Conservation (phyloP, 164 flowering plant genomes). For the Pachysandra terminalis region DNA sequence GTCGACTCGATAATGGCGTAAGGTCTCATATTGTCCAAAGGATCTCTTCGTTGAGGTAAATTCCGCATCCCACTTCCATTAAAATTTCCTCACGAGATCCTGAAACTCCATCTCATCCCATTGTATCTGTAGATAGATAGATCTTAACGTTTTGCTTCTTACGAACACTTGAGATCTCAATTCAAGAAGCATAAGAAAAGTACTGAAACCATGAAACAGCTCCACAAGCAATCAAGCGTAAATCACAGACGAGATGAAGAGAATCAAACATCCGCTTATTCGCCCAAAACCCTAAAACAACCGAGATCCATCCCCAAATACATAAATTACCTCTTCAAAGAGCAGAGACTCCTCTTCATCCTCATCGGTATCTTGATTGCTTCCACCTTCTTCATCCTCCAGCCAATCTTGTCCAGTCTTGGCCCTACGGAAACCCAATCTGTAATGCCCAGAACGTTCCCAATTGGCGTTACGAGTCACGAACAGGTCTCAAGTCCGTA, state of each 20-base stretch:
- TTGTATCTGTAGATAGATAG: background rate
- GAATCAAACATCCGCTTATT: conserved; percentile 33
- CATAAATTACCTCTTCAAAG: conserved; percentile 65
- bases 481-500: conserved; percentile 3
- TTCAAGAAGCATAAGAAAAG: background rate
- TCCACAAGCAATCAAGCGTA: conserved; percentile 61
- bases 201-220: conserved; percentile 58
- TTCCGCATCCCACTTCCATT: background rate
- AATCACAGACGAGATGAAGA: conserved; percentile 60
- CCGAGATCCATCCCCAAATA: conserved; percentile 70
- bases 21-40: too few relatives aligned
- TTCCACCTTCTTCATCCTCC: conserved; percentile 80
- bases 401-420: conserved; percentile 50
- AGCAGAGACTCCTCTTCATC: conserved; percentile 83
- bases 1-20: too few relatives aligned
- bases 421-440: conserved; percentile 29
- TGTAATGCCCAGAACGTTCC: conserved; percentile 11
- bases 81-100: background rate
- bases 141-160: background rate
- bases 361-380: conserved; percentile 81
- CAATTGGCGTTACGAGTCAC: conserved; percentile 1
- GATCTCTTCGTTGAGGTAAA: background rate
- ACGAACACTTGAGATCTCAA: background rate
- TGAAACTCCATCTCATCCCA: background rate
- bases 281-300: conserved; percentile 60